phyloP scores from a whole-genome alignment of 208 protist species.

The Leishmania turanica region DNA sequence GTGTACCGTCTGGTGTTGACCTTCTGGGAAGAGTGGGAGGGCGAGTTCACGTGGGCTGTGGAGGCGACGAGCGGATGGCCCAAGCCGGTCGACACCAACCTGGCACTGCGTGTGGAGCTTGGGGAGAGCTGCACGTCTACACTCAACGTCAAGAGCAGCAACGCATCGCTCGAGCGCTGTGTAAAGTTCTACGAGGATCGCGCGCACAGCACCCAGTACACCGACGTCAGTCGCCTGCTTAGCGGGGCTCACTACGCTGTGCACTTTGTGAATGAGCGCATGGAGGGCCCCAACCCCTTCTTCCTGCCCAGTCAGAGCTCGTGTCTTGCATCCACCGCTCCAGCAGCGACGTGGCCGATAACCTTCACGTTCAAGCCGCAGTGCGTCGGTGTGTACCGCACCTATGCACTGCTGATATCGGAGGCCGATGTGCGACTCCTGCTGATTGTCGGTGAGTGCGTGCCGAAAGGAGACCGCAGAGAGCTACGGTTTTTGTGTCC shows the following conservation, averaged over 20 bases:
- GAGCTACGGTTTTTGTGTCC: constrained; percentile 88
- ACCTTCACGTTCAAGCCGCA: constrained; percentile 87
- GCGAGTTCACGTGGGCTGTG: constrained; percentile 91
- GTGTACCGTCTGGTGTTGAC: constrained; percentile 73
- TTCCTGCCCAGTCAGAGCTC: constrained; percentile 43
- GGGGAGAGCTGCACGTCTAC: constrained; percentile 49
- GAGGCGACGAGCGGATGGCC: constrained; percentile 63
- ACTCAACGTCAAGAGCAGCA: constrained; percentile 51
- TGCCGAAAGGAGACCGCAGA: constrained; percentile 69
- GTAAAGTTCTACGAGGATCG: constrained; percentile 77
- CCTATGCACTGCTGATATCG: constrained; percentile 83
- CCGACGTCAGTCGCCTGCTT: constrained; percentile 22
- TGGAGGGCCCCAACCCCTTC: constrained; percentile 87
- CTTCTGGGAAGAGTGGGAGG: constrained; percentile 87
- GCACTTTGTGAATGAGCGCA: constrained; percentile 66
- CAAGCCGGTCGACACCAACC: constrained; percentile 42
- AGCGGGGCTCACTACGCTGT: constrained; percentile 49
- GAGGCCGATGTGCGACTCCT: constrained; percentile 88
- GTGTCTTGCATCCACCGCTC: constrained; percentile 18
- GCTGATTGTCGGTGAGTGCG: constrained; percentile 77
- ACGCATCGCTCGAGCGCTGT: constrained; percentile 69
- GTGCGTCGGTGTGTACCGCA: constrained; percentile 75
- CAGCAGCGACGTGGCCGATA: constrained; percentile 26
- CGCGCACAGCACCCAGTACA: constrained; percentile 33
- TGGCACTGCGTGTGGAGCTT: constrained; percentile 72